Evolutionary conservation across 2,329 filamentous ascomycete species (phyloP).

Genomic region (Trichothecium sympodiale): DNA sequence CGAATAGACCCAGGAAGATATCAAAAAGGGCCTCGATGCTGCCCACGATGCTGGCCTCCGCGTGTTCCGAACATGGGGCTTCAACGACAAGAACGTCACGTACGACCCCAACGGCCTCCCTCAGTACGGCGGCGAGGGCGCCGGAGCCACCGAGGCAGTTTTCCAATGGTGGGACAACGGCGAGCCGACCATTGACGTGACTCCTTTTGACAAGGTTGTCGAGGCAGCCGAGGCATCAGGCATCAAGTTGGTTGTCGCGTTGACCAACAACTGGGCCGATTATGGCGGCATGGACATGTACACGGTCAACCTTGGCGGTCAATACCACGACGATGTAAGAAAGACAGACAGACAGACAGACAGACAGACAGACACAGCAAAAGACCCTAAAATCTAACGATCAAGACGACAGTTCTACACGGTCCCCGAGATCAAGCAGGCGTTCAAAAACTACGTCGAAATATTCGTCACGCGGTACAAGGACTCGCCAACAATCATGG

Average conservation of each 20-base stretch:
- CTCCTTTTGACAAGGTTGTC: slow-evolving; percentile 40
- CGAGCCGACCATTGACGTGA: slow-evolving; percentile 24
- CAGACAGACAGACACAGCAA: background rate
- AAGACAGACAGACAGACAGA: background rate
- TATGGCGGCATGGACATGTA: slow-evolving; percentile 51
- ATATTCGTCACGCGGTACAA: slow-evolving; percentile 48
- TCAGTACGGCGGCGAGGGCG: slow-evolving; percentile 38
- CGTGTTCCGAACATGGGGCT: slow-evolving; percentile 46
- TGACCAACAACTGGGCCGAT: slow-evolving; percentile 48
- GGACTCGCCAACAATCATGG: slow-evolving; percentile 47
- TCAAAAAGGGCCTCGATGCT: slow-evolving; percentile 31
- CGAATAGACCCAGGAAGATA: slow-evolving; percentile 34
- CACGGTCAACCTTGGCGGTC: slow-evolving; percentile 40
- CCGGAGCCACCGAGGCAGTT: slow-evolving; percentile 30
- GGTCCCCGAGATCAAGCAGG: slow-evolving; percentile 36
- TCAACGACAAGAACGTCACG: slow-evolving; percentile 44
- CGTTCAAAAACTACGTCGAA: slow-evolving; percentile 47
- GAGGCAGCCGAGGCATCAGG: slow-evolving; percentile 33
- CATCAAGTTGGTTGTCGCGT: slow-evolving; percentile 40
- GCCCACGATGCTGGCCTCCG: slow-evolving; percentile 36
- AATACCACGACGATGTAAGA: slow-evolving; percentile 38
- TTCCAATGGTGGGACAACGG: slow-evolving; percentile 37
- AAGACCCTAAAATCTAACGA: background rate
- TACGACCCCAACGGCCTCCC: slow-evolving; percentile 33
- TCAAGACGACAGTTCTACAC: slow-evolving; percentile 34